Evolutionary conservation across 2,329 filamentous ascomycete species (phyloP).

Genomic region (Sordariomycetes sp.): DNA sequence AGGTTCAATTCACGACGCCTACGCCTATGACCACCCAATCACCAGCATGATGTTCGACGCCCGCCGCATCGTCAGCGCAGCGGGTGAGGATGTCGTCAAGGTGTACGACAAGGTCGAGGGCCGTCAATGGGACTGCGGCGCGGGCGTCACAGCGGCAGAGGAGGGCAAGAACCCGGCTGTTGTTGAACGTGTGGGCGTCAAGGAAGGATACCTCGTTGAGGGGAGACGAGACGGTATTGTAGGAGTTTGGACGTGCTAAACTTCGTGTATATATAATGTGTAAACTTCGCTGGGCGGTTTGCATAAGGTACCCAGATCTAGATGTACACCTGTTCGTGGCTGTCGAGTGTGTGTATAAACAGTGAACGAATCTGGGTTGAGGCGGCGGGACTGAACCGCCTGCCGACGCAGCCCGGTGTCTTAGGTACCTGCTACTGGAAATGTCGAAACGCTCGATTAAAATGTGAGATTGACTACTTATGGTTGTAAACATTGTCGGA

Average conservation of each 20-base stretch:
- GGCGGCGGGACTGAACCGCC: too few relatives aligned
- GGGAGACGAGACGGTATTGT: conserved; percentile 81
- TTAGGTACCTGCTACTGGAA: too few relatives aligned
- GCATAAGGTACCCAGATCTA: too few relatives aligned
- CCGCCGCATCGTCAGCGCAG: conserved; percentile 80
- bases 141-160: conserved; percentile 63
- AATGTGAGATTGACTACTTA: too few relatives aligned
- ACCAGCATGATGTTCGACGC: conserved; percentile 97
- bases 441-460: too few relatives aligned
- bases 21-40: conserved; percentile 85
- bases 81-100: conserved; percentile 89
- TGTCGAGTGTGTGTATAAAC: too few relatives aligned
- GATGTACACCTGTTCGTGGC: too few relatives aligned
- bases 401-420: too few relatives aligned
- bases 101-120: conserved; percentile 97
- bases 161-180: conserved; percentile 55
- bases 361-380: too few relatives aligned
- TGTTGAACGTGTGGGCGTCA: conserved; percentile 81
- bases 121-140: conserved; percentile 91
- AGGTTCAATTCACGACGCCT: conserved; percentile 90
- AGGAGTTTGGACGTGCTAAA: conserved; percentile 76
- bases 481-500: too few relatives aligned
- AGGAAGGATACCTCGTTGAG: conserved; percentile 90
- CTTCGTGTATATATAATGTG: conserved; percentile 13
- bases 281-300: conserved; percentile 5